A percentile compares a stretch with the other conserved stretches of the same genome.
These are phyloP conservation scores for Fusarium piperis DNA, from an alignment of 2,329 filamentous ascomycete genomes.

Conservation along the genomic window DNA sequence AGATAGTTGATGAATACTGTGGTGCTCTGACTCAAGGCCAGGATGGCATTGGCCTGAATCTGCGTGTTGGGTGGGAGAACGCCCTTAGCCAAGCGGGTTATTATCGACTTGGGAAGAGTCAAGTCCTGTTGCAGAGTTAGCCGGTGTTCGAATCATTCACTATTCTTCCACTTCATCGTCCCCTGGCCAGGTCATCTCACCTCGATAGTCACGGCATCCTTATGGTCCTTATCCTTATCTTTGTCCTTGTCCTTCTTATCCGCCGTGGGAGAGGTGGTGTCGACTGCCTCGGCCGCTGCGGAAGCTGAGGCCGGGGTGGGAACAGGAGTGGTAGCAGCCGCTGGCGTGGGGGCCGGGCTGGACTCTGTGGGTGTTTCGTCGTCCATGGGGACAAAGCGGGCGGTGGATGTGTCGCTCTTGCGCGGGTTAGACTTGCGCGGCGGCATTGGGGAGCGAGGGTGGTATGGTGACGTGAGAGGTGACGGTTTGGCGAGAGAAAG, in stretches of 20 bases:
- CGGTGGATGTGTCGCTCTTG: constrained; percentile 58
- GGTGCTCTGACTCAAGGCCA: constrained; percentile 82
- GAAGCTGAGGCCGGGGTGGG: constrained; percentile 18
- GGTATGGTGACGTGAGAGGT: neutral
- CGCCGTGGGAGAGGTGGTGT: constrained; percentile 28
- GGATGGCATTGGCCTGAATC: constrained; percentile 82
- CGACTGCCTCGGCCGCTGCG: constrained; percentile 10
- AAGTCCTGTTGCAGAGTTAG: constrained; percentile 65
- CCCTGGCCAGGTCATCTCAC: constrained; percentile 45
- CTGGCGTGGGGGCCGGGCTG: constrained; percentile 20
- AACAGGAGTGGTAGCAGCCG: constrained; percentile 31
- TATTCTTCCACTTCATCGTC: neutral
- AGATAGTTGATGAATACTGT: constrained; percentile 87
- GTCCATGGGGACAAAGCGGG: constrained; percentile 56
- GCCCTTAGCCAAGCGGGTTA: constrained; percentile 81
- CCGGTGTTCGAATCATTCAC: neutral
- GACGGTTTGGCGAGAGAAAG: neutral
- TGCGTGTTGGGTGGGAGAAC: constrained; percentile 83
- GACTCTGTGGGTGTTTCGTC: constrained; percentile 45
- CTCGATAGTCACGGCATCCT: constrained; percentile 61
- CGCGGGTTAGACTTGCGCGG: constrained; percentile 64
- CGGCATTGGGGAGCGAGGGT: constrained; percentile 54
- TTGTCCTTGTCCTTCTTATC: constrained; percentile 49
- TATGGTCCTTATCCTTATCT: constrained; percentile 46
- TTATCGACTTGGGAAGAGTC: constrained; percentile 81